phyloP scores from a whole-genome alignment of 257 asterid genomes.

The Scutellaria minor region DNA sequence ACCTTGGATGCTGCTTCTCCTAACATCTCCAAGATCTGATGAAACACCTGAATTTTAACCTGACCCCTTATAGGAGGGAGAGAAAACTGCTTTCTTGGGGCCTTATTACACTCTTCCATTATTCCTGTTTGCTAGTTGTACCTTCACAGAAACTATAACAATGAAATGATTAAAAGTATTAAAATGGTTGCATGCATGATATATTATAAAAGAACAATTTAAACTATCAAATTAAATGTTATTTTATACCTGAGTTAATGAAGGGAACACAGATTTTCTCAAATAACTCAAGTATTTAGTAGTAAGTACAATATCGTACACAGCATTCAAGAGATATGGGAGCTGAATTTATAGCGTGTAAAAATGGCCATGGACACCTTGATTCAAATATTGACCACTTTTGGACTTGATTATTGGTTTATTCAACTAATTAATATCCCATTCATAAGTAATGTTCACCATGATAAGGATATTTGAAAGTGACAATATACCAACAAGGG shows the following conservation, averaged over 20 bases:
- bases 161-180: neutral
- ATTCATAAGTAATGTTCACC: constrained; percentile 30
- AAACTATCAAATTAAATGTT: no score
- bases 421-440: no score
- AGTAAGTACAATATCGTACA: neutral
- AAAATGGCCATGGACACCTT: no score
- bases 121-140: constrained; percentile 14
- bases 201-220: no score
- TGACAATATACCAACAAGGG: constrained; percentile 22
- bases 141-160: no score
- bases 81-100: constrained; percentile 18
- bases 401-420: neutral
- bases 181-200: no score
- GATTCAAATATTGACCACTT: constrained; percentile 20
- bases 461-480: constrained; percentile 34
- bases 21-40: constrained; percentile 30
- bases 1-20: neutral
- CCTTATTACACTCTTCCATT: neutral
- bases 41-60: constrained; percentile 33
- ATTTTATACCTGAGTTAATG: no score
- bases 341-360: constrained; percentile 1
- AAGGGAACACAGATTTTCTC: no score
- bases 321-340: neutral
- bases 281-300: neutral
- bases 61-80: constrained; percentile 53